Percentiles rank a stretch among this genome's conserved stretches.
phyloP scores from a whole-genome alignment of 2,329 filamentous ascomycete genomes.

The Paecilomyces formosus region DNA sequence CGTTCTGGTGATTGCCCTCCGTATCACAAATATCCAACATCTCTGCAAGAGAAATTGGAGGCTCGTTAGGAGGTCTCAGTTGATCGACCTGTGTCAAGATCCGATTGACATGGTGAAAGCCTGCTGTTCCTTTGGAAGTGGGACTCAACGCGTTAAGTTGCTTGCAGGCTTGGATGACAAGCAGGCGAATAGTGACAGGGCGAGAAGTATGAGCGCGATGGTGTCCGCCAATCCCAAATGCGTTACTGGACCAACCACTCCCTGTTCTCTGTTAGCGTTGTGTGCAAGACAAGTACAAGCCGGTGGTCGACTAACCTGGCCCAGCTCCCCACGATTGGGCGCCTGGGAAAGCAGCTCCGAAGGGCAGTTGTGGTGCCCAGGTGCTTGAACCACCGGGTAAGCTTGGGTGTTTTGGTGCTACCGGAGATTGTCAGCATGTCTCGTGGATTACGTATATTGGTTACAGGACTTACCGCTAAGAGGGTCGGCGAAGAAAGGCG shows the following conservation, averaged over 20 bases:
- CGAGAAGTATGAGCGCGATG: conserved; percentile 52
- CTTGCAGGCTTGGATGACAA: conserved; percentile 74
- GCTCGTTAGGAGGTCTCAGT: conserved; percentile 53
- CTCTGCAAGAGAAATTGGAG: conserved; percentile 55
- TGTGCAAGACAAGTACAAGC: neutral
- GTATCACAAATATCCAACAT: conserved; percentile 83
- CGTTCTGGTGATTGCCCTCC: conserved; percentile 77
- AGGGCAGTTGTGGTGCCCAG: conserved; percentile 30
- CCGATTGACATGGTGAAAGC: conserved; percentile 62
- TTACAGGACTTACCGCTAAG: conserved; percentile 28
- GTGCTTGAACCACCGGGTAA: conserved; percentile 25
- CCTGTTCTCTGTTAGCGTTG: conserved; percentile 21
- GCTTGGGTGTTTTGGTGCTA: conserved; percentile 25
- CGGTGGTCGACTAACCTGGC: conserved; percentile 21
- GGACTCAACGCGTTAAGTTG: conserved; percentile 41
- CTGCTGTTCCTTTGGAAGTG: conserved; percentile 40
- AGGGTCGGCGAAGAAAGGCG: conserved; percentile 36
- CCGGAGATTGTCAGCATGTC: conserved; percentile 4
- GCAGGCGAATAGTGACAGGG: conserved; percentile 61
- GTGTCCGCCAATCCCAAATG: conserved; percentile 43
- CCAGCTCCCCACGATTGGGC: conserved; percentile 30
- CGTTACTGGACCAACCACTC: conserved; percentile 39
- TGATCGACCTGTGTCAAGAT: conserved; percentile 59
- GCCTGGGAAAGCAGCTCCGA: conserved; percentile 31
- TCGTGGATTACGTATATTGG: conserved; percentile 1